Conservation (phyloP, 352 stramenopile species). For the Pythium phragmiticola region DNA sequence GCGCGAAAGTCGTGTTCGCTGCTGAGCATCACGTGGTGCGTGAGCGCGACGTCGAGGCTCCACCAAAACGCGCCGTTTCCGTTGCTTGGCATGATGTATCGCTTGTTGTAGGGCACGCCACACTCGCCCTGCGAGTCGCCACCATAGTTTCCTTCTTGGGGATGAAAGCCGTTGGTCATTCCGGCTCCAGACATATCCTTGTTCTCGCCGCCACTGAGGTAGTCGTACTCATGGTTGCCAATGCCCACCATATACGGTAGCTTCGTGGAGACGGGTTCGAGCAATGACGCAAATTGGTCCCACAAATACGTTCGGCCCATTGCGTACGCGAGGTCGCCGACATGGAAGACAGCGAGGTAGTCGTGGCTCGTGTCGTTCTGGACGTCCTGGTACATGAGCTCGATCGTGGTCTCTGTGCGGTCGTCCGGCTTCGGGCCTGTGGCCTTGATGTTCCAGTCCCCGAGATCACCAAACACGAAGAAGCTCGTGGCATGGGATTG, state of each 20-base stretch:
- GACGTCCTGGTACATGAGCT: conserved; percentile 32
- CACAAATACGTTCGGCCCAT: conserved; percentile 51
- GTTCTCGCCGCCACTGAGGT: conserved; percentile 14
- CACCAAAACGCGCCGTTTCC: conserved; percentile 33
- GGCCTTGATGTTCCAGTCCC: conserved; percentile 13
- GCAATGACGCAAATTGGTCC: conserved; percentile 64
- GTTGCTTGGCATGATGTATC: conserved; percentile 52
- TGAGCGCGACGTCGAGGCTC: conserved; percentile 25
- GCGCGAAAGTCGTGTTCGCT: conserved; percentile 29
- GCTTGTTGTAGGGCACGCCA: conserved; percentile 47
- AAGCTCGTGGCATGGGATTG: conserved; percentile 33
- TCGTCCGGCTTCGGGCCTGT: conserved; percentile 4
- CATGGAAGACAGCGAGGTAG: conserved; percentile 56
- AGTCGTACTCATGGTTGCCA: conserved; percentile 30
- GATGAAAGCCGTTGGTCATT: conserved; percentile 14
- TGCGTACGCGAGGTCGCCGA: conserved; percentile 73
- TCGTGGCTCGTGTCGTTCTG: conserved; percentile 10
- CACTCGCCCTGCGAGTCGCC: conserved; percentile 46
- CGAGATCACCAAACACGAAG: conserved; percentile 72
- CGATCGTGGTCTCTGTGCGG: conserved; percentile 28
- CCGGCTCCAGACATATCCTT: no score
- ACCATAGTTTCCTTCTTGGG: background rate
- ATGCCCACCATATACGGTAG: conserved; percentile 64
- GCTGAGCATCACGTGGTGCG: conserved; percentile 24
- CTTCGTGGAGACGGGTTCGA: conserved; percentile 53